Evolutionary conservation across 148 eudicot species (phyloP), one percentile per base, ranked within the genome.

Genomic region (Amaranthus cruentus): DNA sequence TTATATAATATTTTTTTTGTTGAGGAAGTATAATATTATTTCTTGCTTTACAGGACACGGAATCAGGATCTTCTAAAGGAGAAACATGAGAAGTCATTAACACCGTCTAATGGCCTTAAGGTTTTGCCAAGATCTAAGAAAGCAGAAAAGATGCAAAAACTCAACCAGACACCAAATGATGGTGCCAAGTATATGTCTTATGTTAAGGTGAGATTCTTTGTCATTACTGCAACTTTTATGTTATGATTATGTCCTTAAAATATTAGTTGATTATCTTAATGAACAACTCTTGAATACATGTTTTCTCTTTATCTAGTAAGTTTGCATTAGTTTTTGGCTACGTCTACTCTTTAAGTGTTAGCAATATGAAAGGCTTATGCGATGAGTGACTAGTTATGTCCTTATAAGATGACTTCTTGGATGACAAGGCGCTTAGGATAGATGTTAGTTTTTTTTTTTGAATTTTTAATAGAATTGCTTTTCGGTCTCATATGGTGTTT

Each of bases 141-240:
- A 77, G 90, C 85, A 76, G 98, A 91, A 69, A 88, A 84, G 73
- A 44, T 78, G 53, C 91, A 80, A 59, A 87, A 81, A 82, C 71
- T 69, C 70, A 84, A 84, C 82, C 54, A 77, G 76, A 86, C 80
- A 70, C 76, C 69, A 48, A 80, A 82, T 73, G 96, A 95, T 86
- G 99, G 97, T 74, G 80, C 96, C 80, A 87, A 81, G 81, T 95
- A 95, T 73, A 95, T 95, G 99, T 90, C 99, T 43, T 95, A 95
- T 75, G 88, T 95, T 67, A 95, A 90, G 99, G 98, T 95, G 60
- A 68, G 55, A 44, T 60, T 66, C 13, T 73, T 50, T 14, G 15
- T 58, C 43, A 21, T 13, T 57, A 10, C 44, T 76, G 46, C 52
- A 65, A 53, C 7, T 53, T 58, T 53, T 14, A 62, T 49, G 44